Base-by-base conservation (phyloP, 108 stramenopile genomes). In the Fragilaria crotonensis region DNA sequence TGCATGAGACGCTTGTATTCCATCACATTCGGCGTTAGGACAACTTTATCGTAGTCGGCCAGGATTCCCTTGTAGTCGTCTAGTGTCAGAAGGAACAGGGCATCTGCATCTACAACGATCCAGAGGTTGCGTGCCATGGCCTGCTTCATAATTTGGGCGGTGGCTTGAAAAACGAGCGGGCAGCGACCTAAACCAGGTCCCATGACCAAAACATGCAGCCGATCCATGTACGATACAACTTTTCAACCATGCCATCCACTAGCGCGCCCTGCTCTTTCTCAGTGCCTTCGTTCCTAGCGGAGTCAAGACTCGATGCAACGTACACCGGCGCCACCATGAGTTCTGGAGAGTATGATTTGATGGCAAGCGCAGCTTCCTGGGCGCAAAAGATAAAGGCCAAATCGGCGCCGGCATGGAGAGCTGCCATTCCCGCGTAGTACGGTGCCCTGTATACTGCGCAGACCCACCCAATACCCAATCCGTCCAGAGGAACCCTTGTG, bases 391-490 rank as follows among this genome's bases (percentile, higher is more conserved):
- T 80, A 33, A 73, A 97, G n/a, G 82, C 79, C 50, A 99, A 70
- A 72, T 99, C 98, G 30, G 93, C 95, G n/a, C 98, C 98, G 1
- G 72, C 70, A 23, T 81, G 62, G 2, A 99, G 63, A 5, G 92
- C 75, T 2, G 95, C 76, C 74, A 83, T 81, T 45, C 90, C 94
- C 4, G 96, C 96, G 63, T 97, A 98, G 63, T 89, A 99, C 0
- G 98, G 98, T 9, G 98, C 98, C 98, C 98, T 23, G 98, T 95
- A 72, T 95, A 98, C 54, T 81, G 89, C 46, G 75, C 68, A 11
- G 86, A 93, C 26, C 98, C 98, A 7, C 98, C 98, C 51, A 99
- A 59, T 25, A 98, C 79, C 78, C 98, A 14, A 99, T 73, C 36
- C 96, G 78, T 9, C 98, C 98, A 31, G 80, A 78, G 30, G 89